These are phyloP conservation scores for Botrytis aclada DNA, from an alignment of 2,329 filamentous ascomycete species.

Conservation along the genomic window DNA sequence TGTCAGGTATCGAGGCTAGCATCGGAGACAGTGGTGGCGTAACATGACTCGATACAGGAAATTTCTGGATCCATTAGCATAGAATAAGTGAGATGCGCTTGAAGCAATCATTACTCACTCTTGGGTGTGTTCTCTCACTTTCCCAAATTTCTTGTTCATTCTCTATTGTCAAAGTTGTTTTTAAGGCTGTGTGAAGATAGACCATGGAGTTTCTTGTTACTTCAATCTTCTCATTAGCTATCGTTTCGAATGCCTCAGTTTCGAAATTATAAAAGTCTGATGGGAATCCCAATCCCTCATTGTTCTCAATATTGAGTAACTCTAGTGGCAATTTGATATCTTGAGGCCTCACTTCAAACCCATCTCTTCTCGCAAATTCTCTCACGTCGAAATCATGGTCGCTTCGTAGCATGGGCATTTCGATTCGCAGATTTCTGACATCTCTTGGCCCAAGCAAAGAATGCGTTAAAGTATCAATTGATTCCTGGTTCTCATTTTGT, in stretches of 20 bases:
- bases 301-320: constrained; percentile 30
- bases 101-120: constrained; percentile 22
- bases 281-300: constrained; percentile 32
- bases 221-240: constrained; percentile 32
- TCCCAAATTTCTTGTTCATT: constrained; percentile 30
- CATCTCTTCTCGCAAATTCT: constrained; percentile 31
- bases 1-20: neutral
- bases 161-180: constrained; percentile 26
- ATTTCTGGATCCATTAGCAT: constrained; percentile 23
- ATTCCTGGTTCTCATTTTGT: constrained; percentile 19
- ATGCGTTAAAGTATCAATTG: constrained; percentile 20
- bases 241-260: constrained; percentile 5
- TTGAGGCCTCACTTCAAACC: constrained; percentile 31
- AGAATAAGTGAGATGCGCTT: neutral
- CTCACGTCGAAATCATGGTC: constrained; percentile 34
- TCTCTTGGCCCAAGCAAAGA: constrained; percentile 18
- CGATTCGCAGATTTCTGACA: constrained; percentile 25
- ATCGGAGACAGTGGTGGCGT: constrained; percentile 37
- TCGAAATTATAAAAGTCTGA: constrained; percentile 24
- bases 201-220: constrained; percentile 31
- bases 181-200: constrained; percentile 27
- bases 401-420: constrained; percentile 33
- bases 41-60: constrained; percentile 27
- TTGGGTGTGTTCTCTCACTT: constrained; percentile 27
- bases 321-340: constrained; percentile 36